phyloP scores from a whole-genome alignment of 192 early-diverging fungal genomes.

The Chytriomyces sp. region DNA sequence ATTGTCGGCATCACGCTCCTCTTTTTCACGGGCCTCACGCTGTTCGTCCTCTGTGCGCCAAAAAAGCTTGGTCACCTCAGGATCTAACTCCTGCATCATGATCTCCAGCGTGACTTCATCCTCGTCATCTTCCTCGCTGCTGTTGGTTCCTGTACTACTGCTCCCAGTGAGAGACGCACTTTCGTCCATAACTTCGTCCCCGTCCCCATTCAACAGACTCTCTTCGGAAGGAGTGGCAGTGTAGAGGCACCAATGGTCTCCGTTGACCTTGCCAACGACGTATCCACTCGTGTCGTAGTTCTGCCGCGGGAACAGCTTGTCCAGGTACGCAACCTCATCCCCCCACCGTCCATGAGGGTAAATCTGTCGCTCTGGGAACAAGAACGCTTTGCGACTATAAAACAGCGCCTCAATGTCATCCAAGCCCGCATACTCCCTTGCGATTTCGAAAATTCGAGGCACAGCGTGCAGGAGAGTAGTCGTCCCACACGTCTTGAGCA shows the following conservation, averaged over 20 bases:
- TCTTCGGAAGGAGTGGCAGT: constrained; percentile 68
- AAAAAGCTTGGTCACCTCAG: constrained; percentile 77
- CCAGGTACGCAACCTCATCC: constrained; percentile 70
- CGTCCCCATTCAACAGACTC: constrained; percentile 47
- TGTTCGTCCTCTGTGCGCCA: constrained; percentile 62
- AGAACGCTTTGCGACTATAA: constrained; percentile 94
- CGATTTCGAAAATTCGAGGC: constrained; percentile 84
- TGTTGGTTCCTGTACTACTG: too few species aligned
- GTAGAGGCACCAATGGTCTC: constrained; percentile 97
- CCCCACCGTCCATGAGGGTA: constrained; percentile 91
- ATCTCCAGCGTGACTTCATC: constrained; percentile 96
- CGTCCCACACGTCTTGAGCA: constrained; percentile 98
- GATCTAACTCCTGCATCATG: constrained; percentile 90
- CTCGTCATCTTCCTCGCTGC: constrained; percentile 42
- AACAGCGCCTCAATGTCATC: constrained; percentile 80
- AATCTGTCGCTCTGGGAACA: constrained; percentile 91
- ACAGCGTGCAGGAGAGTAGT: constrained; percentile 90
- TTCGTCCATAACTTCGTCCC: constrained; percentile 30
- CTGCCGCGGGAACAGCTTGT: constrained; percentile 47
- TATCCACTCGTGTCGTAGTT: constrained; percentile 73
- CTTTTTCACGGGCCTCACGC: constrained; percentile 64
- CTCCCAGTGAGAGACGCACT: constrained; percentile 23
- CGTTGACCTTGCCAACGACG: constrained; percentile 89
- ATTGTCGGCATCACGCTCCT: constrained; percentile 38
- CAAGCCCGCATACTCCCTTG: constrained; percentile 61